Base-by-base conservation (phyloP, 345 rosid genomes). In the Raphanus sativus region DNA sequence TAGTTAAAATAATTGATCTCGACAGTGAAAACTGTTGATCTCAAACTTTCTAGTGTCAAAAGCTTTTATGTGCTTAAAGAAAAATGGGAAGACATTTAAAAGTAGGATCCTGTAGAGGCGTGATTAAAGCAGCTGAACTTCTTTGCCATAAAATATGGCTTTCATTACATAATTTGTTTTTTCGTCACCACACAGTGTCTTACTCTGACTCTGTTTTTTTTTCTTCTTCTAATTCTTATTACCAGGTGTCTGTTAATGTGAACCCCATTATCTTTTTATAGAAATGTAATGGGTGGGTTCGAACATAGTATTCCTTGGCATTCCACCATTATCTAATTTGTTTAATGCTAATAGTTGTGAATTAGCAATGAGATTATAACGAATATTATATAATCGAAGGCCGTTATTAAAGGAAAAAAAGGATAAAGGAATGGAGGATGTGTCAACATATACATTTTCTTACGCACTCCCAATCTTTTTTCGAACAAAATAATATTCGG, bases 91-190 rank as follows among this genome's bases (percentile, higher is more conserved):
- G 33, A 21, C 21, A 21, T 4, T 32, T 17, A 38, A 67, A 76
- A 70, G 71, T 52, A 70, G 45, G 66, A 38, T 62, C 30, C 16
- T 40, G 8, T 34, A 54, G 34, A 77, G 66, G 81, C 77, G 81
- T 78, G 77, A 78, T 28, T 73, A 78, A 78, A 78, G 82, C 75
- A 73, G 60, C 74, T 67, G 33, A 50, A 67, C 66, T 73, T 74
- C 75, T 73, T 79, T 79, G 16, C 82, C 75, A 79, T 70, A 79
- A 79, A 74, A 69, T 63, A 74, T 74, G 82, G 78, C 71, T 74
- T 74, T 79, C 58, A 17, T 69, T 38, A 67, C 45, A 48, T 59
- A 45, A 78, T 78, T 65, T 66, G 48, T 65, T 62, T 78, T 68
- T 74, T 70, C 69, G 78, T 68, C 0, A 74, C 82, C 69, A 67